Evolutionary conservation across 345 rosid species (phyloP), one percentile per base, ranked within the genome.

Genomic region (Microcos paniculata): DNA sequence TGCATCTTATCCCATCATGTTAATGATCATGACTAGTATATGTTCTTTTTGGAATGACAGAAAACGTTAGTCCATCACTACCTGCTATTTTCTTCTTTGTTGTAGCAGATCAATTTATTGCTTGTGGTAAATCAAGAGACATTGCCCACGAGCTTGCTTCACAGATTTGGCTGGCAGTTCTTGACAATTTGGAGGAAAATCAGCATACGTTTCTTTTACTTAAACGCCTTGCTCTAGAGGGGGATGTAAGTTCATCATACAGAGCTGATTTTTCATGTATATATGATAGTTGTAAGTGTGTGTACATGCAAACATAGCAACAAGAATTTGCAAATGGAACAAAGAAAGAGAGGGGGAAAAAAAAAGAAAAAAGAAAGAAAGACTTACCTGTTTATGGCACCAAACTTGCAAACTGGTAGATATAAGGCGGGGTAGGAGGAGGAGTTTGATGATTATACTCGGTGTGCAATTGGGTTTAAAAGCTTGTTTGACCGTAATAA

Each of bases 111-210:
- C 97, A 94, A 76, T 87, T 94, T 80, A 84, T 94, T 77, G 87
- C 94, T 70, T 84, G 91, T 72, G 97, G 94, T 18, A 88, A 90
- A 80, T 85, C 94, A 13, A 87, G 88, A 84, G 94, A 92, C 35
- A 59, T 62, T 9, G 92, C 97, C 43, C 83, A 90, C 70, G 93
- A 94, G 82, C 93, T 92, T 55, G 89, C 86, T 9, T 92, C 94
- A n/a, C 86, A 80, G 75, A 86, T 94, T 48, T 94, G 98, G 98
- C 52, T 92, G 70, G 89, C 97, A 58, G 94, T 89, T 80, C 81
- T 91, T n/a, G 90, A 92, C 86, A 88, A 88, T 80, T 66, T 94
- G 85, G 96, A 92, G 82, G 97, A 94, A 80, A 91, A 89, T 0
- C 86, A 86, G 70, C 94, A 83, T 52, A 90, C 96, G 5, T 94